These are phyloP conservation scores for Fusarium illudens DNA, from an alignment of 2,329 filamentous ascomycete genomes.

Conservation along the genomic window DNA sequence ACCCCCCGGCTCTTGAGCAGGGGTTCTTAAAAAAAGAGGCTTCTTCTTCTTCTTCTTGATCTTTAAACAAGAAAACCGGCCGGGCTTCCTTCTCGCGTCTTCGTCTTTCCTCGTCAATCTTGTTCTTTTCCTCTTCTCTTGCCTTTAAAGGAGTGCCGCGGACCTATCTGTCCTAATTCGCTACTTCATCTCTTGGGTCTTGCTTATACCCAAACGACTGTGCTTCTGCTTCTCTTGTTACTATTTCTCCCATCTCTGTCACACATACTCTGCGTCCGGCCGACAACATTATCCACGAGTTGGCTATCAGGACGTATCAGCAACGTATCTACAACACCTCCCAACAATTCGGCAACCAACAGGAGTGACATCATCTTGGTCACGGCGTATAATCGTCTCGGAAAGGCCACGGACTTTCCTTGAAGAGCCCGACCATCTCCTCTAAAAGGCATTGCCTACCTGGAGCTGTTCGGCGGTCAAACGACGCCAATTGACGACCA, in stretches of 20 bases:
- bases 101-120: not conserved
- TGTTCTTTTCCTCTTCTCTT: not conserved
- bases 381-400: not conserved
- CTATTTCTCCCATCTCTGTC: not conserved
- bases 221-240: not conserved
- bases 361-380: not conserved
- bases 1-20: not conserved
- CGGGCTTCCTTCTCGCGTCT: not conserved
- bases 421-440: not conserved
- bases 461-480: not conserved
- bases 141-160: constrained; percentile 1
- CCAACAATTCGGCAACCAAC: not conserved
- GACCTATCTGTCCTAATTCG: not conserved
- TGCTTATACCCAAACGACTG: not conserved
- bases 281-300: not conserved
- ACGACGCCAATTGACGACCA: constrained; percentile 7
- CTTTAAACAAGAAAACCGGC: constrained; percentile 7
- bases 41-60: constrained; percentile 4
- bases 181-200: constrained; percentile 3
- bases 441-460: not conserved
- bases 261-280: not conserved
- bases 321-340: not conserved
- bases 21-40: constrained; percentile 20
- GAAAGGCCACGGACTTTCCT: not conserved
- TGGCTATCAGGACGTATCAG: not conserved